These are phyloP conservation scores for Magnusiomyces ingens DNA, from an alignment of 1,139 yeast genomes.

Conservation along the genomic window DNA sequence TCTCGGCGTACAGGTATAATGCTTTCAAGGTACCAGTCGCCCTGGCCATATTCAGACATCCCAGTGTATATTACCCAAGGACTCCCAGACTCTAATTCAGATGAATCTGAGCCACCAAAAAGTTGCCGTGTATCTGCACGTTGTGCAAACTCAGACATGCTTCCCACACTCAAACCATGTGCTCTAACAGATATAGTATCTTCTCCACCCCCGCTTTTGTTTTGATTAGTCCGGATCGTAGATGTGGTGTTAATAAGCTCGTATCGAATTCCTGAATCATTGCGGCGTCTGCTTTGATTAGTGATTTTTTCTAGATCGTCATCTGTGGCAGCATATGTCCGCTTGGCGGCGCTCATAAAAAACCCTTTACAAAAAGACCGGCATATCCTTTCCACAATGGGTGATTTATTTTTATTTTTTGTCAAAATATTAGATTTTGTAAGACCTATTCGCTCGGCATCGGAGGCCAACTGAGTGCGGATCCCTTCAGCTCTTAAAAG, in stretches of 20 bases:
- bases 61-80: slow-evolving; percentile 14
- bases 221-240: neutral
- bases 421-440: neutral
- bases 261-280: slow-evolving; percentile 7
- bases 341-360: slow-evolving; percentile 19
- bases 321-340: slow-evolving; percentile 4
- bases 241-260: slow-evolving; percentile 4
- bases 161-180: slow-evolving; percentile 2
- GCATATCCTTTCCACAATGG: slow-evolving; percentile 14
- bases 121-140: slow-evolving; percentile 1
- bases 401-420: neutral
- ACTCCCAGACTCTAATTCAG: slow-evolving; percentile 6
- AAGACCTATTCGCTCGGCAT: neutral
- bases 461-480: slow-evolving; percentile 12
- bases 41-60: slow-evolving; percentile 7
- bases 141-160: neutral
- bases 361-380: slow-evolving; percentile 17
- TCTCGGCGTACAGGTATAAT: slow-evolving; percentile 12
- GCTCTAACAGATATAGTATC: neutral
- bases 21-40: slow-evolving; percentile 12
- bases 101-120: slow-evolving; percentile 3
- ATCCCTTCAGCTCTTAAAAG: slow-evolving; percentile 47
- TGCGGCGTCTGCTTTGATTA: neutral
- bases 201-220: neutral
- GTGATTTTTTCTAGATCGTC: neutral